These are phyloP conservation scores for Schwanniomyces polymorphus DNA, from an alignment of 805 yeast species.

Conservation along the genomic window DNA sequence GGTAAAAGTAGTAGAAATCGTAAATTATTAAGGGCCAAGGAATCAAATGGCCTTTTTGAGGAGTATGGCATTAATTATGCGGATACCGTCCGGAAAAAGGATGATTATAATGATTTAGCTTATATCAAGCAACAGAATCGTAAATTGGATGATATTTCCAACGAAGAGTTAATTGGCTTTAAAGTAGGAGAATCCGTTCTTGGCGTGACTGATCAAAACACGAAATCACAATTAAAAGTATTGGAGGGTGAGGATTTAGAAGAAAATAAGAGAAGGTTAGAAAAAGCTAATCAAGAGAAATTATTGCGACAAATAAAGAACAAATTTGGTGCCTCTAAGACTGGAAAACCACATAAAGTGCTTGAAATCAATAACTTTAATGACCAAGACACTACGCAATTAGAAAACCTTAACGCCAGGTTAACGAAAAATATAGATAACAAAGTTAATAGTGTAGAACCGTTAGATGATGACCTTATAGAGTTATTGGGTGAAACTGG, in stretches of 20 bases:
- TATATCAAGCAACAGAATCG: constrained; percentile 14
- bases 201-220: neutral
- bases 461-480: constrained; percentile 5
- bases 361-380: constrained; percentile 37
- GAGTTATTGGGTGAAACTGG: constrained; percentile 1
- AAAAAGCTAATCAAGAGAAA: constrained; percentile 23
- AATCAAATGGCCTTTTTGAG: constrained; percentile 32
- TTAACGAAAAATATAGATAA: constrained; percentile 7
- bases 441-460: neutral
- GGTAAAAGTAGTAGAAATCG: constrained; percentile 18
- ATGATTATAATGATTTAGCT: constrained; percentile 28
- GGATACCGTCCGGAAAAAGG: constrained; percentile 22
- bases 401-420: constrained; percentile 22
- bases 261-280: constrained; percentile 21
- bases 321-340: constrained; percentile 20
- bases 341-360: constrained; percentile 11
- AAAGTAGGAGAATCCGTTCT: constrained; percentile 29
- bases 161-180: constrained; percentile 34
- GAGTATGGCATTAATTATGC: constrained; percentile 40
- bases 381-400: constrained; percentile 19
- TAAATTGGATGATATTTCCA: constrained; percentile 21
- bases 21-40: constrained; percentile 26
- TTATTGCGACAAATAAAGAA: constrained; percentile 28
- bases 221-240: neutral
- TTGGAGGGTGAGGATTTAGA: constrained; percentile 27